Conservation (phyloP, 73 alveolate species). For the Paramecium biaurelia region DNA sequence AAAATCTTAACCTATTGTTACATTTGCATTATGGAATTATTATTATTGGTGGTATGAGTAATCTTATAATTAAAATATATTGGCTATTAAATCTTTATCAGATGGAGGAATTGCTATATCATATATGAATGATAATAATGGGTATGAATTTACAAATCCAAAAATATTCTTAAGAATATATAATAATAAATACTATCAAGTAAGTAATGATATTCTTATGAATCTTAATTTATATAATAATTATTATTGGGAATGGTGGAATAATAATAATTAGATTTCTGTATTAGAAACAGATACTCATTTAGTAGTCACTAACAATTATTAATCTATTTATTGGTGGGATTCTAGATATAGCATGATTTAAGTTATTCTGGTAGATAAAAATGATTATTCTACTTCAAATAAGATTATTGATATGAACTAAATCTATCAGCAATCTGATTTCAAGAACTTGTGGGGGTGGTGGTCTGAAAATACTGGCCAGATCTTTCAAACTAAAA, state of each 20-base stretch:
- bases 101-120: not conserved
- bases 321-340: not conserved
- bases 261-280: not conserved
- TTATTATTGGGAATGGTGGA: not conserved
- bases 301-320: not conserved
- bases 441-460: not conserved
- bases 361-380: not conserved
- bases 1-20: not conserved
- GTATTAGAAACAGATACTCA: not conserved
- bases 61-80: not conserved
- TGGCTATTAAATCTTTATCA: not conserved
- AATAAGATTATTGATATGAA: not conserved
- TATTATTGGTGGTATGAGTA: not conserved
- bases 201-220: not conserved
- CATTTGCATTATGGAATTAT: not conserved
- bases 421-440: not conserved
- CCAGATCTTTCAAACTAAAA: not conserved
- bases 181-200: not conserved
- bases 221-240: not conserved
- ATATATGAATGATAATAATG: not conserved
- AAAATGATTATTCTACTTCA: not conserved
- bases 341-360: not conserved
- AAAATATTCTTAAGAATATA: not conserved
- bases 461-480: not conserved
- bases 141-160: not conserved